A percentile compares a stretch with the other conserved stretches of the same genome.
Evolutionary conservation across 257 asterid genomes (phyloP).

Genomic region (Cynanchum wilfordii): DNA sequence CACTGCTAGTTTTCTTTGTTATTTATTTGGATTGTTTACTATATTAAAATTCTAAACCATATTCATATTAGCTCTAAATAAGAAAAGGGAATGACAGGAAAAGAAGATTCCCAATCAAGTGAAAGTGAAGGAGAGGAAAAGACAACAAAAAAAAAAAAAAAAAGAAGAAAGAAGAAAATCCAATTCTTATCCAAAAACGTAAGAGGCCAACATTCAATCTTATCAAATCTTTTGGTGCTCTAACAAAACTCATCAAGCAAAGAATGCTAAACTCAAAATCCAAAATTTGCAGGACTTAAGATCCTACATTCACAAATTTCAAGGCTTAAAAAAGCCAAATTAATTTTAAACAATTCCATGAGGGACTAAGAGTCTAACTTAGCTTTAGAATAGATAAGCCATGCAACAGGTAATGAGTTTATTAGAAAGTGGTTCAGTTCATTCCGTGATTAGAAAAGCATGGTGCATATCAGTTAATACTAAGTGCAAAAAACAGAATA

Average conservation of each 20-base stretch:
- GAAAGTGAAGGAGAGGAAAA: background rate
- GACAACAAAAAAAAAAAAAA: too few species aligned
- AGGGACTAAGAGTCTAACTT: background rate
- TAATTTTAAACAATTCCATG: background rate
- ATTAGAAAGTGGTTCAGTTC: background rate
- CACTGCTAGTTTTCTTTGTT: background rate
- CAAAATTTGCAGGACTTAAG: background rate
- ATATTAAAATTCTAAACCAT: background rate
- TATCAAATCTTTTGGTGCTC: background rate
- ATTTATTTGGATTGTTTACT: background rate
- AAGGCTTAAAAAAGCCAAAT: background rate
- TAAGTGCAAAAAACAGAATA: background rate
- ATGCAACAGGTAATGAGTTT: background rate
- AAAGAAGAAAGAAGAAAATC: too few species aligned
- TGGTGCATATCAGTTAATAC: background rate
- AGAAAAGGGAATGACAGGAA: background rate
- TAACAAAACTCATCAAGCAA: background rate
- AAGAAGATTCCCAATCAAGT: background rate
- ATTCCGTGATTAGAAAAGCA: background rate
- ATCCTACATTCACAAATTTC: background rate
- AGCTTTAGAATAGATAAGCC: background rate
- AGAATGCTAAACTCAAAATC: background rate
- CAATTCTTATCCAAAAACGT: background rate
- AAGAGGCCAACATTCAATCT: background rate
- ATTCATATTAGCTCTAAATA: background rate